Conservation (phyloP, 768 basidiomycete genomes). For the Boletus rubroflammeus region DNA sequence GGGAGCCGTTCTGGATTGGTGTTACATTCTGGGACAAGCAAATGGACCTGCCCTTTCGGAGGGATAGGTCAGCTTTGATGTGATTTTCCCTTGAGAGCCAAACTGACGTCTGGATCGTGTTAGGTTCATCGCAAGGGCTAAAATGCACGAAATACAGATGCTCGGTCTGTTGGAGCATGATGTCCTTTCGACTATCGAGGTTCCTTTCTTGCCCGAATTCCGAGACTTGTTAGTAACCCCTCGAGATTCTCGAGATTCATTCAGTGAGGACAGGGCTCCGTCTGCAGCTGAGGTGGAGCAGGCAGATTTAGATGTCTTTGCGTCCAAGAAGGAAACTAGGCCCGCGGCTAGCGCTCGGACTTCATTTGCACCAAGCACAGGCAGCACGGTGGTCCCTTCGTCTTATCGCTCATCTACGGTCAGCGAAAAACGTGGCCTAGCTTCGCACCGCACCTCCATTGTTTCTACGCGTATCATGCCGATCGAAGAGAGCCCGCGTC, state of each 20-base stretch:
- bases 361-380: conserved; percentile 40
- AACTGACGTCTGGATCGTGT: conserved; percentile 1
- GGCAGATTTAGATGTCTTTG: conserved; percentile 71
- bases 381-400: conserved; percentile 34
- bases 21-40: conserved; percentile 86
- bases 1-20: conserved; percentile 87
- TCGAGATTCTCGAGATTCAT: conserved; percentile 33
- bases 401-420: conserved; percentile 33
- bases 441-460: conserved; percentile 49
- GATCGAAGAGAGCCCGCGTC: conserved; percentile 70
- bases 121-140: conserved; percentile 91
- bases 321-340: conserved; percentile 41
- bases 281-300: conserved; percentile 61
- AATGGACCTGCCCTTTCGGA: conserved; percentile 77
- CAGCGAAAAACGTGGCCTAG: conserved; percentile 38
- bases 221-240: conserved; percentile 31
- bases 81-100: not conserved
- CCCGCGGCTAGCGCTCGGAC: conserved; percentile 30
- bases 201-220: conserved; percentile 66
- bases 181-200: conserved; percentile 82
- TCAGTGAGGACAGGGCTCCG: conserved; percentile 34
- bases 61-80: conserved; percentile 54
- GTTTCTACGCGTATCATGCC: conserved; percentile 48
- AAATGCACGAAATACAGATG: conserved; percentile 97
- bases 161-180: conserved; percentile 89